A percentile compares a stretch with the other conserved stretches of the same genome.
Conservation (phyloP, 2,329 filamentous ascomycete genomes). For the Pseudogymnoascus sp. region DNA sequence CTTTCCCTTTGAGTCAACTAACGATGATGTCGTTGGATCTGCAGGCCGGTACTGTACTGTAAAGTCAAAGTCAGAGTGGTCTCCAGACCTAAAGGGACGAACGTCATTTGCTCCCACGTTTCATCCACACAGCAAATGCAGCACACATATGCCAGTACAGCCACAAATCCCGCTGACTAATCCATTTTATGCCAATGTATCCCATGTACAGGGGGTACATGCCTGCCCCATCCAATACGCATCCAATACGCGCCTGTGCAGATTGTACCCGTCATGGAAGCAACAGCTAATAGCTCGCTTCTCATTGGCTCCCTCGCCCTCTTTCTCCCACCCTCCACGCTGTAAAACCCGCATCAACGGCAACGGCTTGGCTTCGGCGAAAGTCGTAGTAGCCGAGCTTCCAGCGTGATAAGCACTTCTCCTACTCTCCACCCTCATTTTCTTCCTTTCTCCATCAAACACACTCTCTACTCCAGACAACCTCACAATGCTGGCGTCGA, state of each 20-base stretch:
- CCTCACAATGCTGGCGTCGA: slow-evolving; percentile 59
- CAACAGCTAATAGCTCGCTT: not conserved
- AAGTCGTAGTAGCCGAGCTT: slow-evolving; percentile 11
- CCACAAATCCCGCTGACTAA: not conserved
- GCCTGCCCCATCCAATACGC: not conserved
- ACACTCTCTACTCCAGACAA: slow-evolving; percentile 14
- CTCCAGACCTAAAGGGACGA: not conserved
- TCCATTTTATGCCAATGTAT: not conserved
- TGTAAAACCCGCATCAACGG: slow-evolving; percentile 10
- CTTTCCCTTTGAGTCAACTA: not conserved
- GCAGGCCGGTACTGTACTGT: not conserved
- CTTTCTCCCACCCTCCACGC: not conserved
- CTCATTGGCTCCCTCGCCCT: not conserved
- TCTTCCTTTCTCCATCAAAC: slow-evolving; percentile 13
- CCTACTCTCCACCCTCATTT: slow-evolving; percentile 6
- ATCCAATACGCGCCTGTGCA: not conserved
- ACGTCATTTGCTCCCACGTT: slow-evolving; percentile 9
- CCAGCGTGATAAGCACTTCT: slow-evolving; percentile 9
- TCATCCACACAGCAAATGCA: not conserved
- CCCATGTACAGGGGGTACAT: not conserved
- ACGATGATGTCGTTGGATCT: slow-evolving; percentile 5
- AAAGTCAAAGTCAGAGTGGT: not conserved
- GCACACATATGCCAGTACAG: not conserved
- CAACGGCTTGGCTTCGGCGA: slow-evolving; percentile 9
- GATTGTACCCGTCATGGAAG: slow-evolving; percentile 8